phyloP scores from a whole-genome alignment of 106 monocot genomes.

The Phalaenopsis aphrodite region DNA sequence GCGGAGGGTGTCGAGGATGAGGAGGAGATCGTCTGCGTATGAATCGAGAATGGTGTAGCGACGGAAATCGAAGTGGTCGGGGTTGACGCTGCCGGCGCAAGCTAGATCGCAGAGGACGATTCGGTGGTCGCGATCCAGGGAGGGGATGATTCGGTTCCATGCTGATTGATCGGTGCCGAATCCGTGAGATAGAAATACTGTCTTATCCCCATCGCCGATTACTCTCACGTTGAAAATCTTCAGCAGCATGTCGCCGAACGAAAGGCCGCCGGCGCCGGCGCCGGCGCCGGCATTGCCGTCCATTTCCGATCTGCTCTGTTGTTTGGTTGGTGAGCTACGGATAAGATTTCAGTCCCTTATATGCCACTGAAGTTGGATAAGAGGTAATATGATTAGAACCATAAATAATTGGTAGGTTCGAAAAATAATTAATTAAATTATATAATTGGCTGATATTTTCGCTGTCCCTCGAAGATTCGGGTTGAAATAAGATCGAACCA shows the following conservation, averaged over 20 bases:
- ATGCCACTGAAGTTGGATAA: too few relatives aligned
- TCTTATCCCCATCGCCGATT: conserved; percentile 50
- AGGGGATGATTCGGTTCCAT: conserved; percentile 80
- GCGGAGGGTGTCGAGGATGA: conserved; percentile 61
- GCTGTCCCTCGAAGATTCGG: too few relatives aligned
- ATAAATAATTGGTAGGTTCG: too few relatives aligned
- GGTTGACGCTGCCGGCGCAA: conserved; percentile 97
- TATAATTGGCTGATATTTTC: too few relatives aligned
- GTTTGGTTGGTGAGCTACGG: too few relatives aligned
- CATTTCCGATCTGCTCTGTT: too few relatives aligned
- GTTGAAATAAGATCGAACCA: too few relatives aligned
- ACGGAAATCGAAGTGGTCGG: conserved; percentile 95
- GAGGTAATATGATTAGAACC: too few relatives aligned
- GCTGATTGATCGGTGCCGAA: conserved; percentile 97
- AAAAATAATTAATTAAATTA: too few relatives aligned
- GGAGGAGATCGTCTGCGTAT: conserved; percentile 78
- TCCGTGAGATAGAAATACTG: conserved; percentile 76
- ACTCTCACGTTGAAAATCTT: conserved; percentile 87
- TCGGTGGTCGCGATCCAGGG: conserved; percentile 56
- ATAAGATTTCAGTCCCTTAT: too few relatives aligned
- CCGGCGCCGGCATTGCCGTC: background rate
- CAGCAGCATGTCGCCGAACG: conserved; percentile 25
- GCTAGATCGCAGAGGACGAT: conserved; percentile 86
- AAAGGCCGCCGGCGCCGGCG: background rate
- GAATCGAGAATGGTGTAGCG: conserved; percentile 78